Conservation (phyloP, 345 rosid species). For the Microthlaspi erraticum region DNA sequence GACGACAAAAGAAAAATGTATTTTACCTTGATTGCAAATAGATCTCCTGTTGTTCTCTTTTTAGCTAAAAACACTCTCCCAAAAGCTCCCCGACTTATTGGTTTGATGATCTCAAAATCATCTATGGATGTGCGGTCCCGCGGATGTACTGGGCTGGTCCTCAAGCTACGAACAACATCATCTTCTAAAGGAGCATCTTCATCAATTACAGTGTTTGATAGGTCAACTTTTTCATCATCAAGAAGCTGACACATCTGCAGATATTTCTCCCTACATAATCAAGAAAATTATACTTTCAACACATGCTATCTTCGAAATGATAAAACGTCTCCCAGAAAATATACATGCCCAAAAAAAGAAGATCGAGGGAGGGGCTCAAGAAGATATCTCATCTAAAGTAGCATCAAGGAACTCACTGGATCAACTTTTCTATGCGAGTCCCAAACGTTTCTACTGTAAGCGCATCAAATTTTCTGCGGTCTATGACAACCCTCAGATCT, state of each 20-base stretch:
- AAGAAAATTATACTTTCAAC: conserved; percentile 24
- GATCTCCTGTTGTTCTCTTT: conserved; percentile 98
- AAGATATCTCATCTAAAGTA: conserved; percentile 28
- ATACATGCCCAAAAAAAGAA: not conserved
- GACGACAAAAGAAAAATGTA: conserved; percentile 24
- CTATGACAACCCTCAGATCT: conserved; percentile 78
- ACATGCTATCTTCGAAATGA: conserved; percentile 14
- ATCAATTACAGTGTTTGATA: conserved; percentile 82
- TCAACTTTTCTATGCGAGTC: conserved; percentile 88
- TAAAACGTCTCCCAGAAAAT: conserved; percentile 22
- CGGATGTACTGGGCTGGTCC: conserved; percentile 92
- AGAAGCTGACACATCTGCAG: conserved; percentile 93
- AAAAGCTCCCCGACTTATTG: conserved; percentile 99
- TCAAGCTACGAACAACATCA: conserved; percentile 92
- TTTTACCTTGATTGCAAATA: conserved; percentile 93
- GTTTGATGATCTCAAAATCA: conserved; percentile 98
- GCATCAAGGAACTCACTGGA: conserved; percentile 58
- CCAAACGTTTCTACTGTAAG: conserved; percentile 98
- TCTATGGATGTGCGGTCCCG: conserved; percentile 97
- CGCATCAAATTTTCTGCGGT: conserved; percentile 91
- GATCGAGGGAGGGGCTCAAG: not conserved
- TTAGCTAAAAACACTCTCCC: conserved; percentile 98
- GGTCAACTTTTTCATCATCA: conserved; percentile 89
- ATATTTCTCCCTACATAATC: conserved; percentile 84
- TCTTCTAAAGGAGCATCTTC: conserved; percentile 98